These are phyloP conservation scores for Sequoia sempervirens DNA, from an alignment of 75 land plant genomes.

Conservation along the genomic window DNA sequence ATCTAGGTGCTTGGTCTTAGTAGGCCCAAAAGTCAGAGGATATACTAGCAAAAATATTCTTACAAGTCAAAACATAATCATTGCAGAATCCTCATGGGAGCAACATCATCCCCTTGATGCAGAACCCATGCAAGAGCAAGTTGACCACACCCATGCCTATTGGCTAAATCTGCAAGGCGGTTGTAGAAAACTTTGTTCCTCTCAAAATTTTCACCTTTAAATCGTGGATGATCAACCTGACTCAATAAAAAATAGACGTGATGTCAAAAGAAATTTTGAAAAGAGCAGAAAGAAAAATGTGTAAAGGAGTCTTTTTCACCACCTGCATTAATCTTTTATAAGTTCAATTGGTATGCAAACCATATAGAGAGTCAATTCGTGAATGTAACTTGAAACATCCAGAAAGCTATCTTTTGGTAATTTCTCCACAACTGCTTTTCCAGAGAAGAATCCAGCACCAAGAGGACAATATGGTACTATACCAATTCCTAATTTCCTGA, in stretches of 20 bases:
- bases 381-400: conserved; percentile 14
- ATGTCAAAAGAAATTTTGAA: background rate
- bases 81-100: conserved; percentile 57
- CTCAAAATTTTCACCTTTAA: conserved; percentile 33
- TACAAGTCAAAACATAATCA: background rate
- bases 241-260: background rate
- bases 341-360: background rate
- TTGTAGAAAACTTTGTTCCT: conserved; percentile 41
- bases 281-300: background rate
- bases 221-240: conserved; percentile 33
- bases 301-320: background rate
- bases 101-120: conserved; percentile 56
- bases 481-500: conserved; percentile 70
- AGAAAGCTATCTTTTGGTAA: conserved; percentile 24
- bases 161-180: conserved; percentile 25
- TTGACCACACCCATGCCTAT: conserved; percentile 40
- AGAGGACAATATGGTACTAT: conserved; percentile 64
- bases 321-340: background rate
- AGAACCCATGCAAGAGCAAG: conserved; percentile 59
- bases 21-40: conserved; percentile 21
- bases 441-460: conserved; percentile 65
- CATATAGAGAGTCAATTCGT: background rate
- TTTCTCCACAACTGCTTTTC: conserved; percentile 38
- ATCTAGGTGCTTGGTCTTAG: conserved; percentile 42
- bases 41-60: background rate